Base-by-base conservation (phyloP, 495 filamentous ascomycete genomes). In the Amniculicola lignicola region DNA sequence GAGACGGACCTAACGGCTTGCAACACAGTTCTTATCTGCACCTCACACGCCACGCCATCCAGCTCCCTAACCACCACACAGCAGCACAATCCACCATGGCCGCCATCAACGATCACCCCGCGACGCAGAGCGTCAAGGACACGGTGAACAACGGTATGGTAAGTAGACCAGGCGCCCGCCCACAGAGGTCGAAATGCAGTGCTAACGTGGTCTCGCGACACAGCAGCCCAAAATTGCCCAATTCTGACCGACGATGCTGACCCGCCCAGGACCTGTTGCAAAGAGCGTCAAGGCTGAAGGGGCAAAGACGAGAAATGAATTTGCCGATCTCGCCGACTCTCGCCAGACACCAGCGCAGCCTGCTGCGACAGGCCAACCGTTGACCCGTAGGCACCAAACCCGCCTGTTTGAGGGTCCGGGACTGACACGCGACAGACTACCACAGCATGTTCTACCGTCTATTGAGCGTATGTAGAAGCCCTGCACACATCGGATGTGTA, bases 371-470 rank as follows among this genome's bases (percentile, higher is more conserved):
- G 90, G 89, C 62, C 91, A 96, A 69, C 86, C 86, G 22, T 72
- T 97, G 74, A 96, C 90, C 42, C 87, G 80, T 82, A 80, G 51
- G 79, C 73, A 46, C n/a, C n/a, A n/a, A 16, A 45, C 45, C 28
- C 43, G 5, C 39, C 37, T 33, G 21, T 23, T 23, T 40, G 4
- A 6, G 16, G 19, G 16, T 40, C 37, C 16, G 37, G 37, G 24
- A 51, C 45, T 51, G 16, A 65, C 68, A 48, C 46, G 25, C 47
- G 31, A 4, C 42, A 81, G 79, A 91, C 73, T 99, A 96, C 72
- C 93, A 97, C 74, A 96, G 90, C 28, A 82, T 96, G 75, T 91
- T 97, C 76, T 88, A 88, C 66, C 88, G 87, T 70, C 79, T 99
- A 48, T 72, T 99, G 55, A 85, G 82, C 74, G 81, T 84, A 68